Evolutionary conservation across 2,329 filamentous ascomycete genomes (phyloP).

Genomic region (Hypoxylon sp.): DNA sequence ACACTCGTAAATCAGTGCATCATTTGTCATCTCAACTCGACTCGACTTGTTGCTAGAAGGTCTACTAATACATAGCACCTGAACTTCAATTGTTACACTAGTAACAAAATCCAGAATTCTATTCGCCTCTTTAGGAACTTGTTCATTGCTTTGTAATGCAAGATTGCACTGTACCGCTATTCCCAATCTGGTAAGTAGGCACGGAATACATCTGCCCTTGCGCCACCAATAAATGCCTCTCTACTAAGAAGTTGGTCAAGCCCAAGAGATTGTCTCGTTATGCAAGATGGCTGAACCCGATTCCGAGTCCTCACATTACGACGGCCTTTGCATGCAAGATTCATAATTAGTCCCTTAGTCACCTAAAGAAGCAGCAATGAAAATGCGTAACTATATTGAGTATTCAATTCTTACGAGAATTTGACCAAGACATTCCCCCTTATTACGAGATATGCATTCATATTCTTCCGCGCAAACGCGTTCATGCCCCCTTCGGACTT

Average conservation of each 20-base stretch:
- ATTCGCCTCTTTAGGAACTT: too few species aligned
- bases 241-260: slow-evolving; percentile 26
- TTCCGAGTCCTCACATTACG: slow-evolving; percentile 28
- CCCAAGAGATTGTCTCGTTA: slow-evolving; percentile 31
- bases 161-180: slow-evolving; percentile 25
- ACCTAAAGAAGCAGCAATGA: not conserved
- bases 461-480: slow-evolving; percentile 3
- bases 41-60: too few species aligned
- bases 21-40: too few species aligned
- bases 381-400: too few species aligned
- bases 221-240: slow-evolving; percentile 31
- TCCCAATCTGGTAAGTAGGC: slow-evolving; percentile 18
- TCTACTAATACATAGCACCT: too few species aligned
- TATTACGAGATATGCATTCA: too few species aligned
- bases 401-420: slow-evolving; percentile 16
- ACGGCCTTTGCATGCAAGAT: slow-evolving; percentile 4
- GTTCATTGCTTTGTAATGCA: slow-evolving; percentile 20
- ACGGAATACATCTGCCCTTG: too few species aligned
- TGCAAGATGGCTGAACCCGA: too few species aligned
- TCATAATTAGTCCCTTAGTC: too few species aligned
- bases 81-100: too few species aligned
- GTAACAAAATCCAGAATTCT: too few species aligned
- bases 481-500: not conserved
- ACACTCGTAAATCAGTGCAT: too few species aligned
- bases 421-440: slow-evolving; percentile 24